A percentile compares a stretch with the other conserved stretches of the same genome.
Conservation (phyloP, 495 filamentous ascomycete species). For the Tirmania nivea region DNA sequence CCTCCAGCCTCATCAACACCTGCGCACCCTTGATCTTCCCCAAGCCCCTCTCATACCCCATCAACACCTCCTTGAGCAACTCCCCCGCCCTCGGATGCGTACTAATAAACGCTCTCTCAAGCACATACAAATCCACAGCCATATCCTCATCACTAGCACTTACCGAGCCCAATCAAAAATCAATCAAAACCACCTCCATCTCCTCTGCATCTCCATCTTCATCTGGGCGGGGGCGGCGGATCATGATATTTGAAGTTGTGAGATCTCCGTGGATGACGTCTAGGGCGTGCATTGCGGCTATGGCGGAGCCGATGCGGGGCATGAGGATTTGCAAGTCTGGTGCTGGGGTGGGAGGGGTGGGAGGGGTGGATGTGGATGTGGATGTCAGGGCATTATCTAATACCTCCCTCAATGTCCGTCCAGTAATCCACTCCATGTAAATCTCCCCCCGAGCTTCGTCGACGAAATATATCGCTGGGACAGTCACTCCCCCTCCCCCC, state of each 20-base stretch:
- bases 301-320: constrained; percentile 44
- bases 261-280: constrained; percentile 92
- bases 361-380: too few species aligned
- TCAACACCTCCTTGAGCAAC: constrained; percentile 44
- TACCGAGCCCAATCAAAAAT: constrained; percentile 80
- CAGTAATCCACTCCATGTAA: constrained; percentile 80
- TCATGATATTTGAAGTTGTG: constrained; percentile 94
- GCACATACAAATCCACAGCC: constrained; percentile 89
- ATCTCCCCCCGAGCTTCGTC: constrained; percentile 42
- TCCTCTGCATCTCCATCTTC: constrained; percentile 5
- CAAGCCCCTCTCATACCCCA: constrained; percentile 26
- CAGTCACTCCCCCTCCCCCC: constrained; percentile 6
- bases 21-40: constrained; percentile 6
- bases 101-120: constrained; percentile 88
- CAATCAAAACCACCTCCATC: constrained; percentile 52
- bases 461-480: constrained; percentile 20
- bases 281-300: constrained; percentile 59
- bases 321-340: constrained; percentile 21
- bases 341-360: too few species aligned
- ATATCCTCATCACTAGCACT: constrained; percentile 74
- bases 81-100: constrained; percentile 76
- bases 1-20: constrained; percentile 48
- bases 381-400: constrained; percentile 40
- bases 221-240: constrained; percentile 25
- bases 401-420: constrained; percentile 41